A percentile compares a stretch with the other conserved stretches of the same genome.
Evolutionary conservation across 2,329 filamentous ascomycete genomes (phyloP).

Genomic region (Hortaea werneckii): DNA sequence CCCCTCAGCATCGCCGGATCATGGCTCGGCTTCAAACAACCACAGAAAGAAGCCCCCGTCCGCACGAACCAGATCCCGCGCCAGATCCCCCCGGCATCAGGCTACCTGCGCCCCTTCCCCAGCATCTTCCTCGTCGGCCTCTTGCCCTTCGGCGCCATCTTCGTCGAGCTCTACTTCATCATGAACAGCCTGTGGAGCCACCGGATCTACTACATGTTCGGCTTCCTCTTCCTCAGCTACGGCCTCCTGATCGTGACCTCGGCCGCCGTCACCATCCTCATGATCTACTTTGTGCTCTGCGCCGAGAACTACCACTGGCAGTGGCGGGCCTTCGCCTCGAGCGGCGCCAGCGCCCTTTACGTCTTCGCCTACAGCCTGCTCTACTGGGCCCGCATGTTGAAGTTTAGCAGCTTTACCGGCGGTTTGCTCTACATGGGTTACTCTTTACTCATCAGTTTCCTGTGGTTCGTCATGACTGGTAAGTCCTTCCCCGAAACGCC

Average conservation of each 20-base stretch:
- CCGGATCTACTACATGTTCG: conserved; percentile 99
- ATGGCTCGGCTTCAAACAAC: conserved; percentile 76
- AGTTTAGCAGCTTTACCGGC: conserved; percentile 72
- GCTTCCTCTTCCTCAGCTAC: conserved; percentile 96
- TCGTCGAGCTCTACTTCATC: conserved; percentile 98
- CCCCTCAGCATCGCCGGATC: conserved; percentile 83
- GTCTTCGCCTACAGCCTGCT: conserved; percentile 86
- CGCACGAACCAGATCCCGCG: conserved; percentile 96
- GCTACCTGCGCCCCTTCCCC: conserved; percentile 76
- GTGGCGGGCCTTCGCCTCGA: conserved; percentile 87
- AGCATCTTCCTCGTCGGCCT: conserved; percentile 88
- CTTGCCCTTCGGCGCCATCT: conserved; percentile 90
- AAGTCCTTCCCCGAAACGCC: conserved; percentile 32
- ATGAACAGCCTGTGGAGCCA: conserved; percentile 99
- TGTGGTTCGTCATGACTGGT: conserved; percentile 94
- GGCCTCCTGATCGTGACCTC: conserved; percentile 94
- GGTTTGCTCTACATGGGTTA: conserved; percentile 91
- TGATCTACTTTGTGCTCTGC: conserved; percentile 94
- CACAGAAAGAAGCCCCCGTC: conserved; percentile 66
- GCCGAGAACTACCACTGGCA: conserved; percentile 99
- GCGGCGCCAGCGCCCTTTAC: conserved; percentile 81
- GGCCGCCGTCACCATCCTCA: conserved; percentile 80
- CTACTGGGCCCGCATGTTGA: conserved; percentile 83
- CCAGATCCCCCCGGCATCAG: conserved; percentile 77
- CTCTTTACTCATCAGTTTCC: conserved; percentile 74